Base-by-base conservation (phyloP, 768 basidiomycete genomes). In the Tricholoma flavovirens region DNA sequence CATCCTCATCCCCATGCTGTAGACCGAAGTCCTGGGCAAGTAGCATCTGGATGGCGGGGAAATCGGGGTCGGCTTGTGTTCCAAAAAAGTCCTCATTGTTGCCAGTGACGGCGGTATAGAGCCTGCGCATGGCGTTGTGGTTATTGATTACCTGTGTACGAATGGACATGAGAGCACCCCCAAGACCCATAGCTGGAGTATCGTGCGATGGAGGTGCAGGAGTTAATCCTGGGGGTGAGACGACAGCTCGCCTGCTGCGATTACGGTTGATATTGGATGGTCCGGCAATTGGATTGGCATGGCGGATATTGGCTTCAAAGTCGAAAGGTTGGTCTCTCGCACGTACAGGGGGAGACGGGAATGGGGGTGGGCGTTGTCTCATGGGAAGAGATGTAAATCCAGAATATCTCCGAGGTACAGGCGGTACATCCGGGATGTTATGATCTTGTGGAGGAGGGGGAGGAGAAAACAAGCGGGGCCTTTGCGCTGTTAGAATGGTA, bases 141-240 rank as follows among this genome's bases (percentile, higher is more conserved):
- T 40, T 55, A 14, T 62, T 65, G 26, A 51, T 29, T 35, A 58
- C 59, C 11, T 67, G 65, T 1, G 63, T 63, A 43, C 68, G 67
- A 30, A 66, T 53, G 9, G 84, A 74, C 5, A 87, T 69, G 3
- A 87, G 61, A 2, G 82, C 86, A 19, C 87, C 87, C 7, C 87
- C 87, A 21, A 88, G 67, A 12, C 83, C 83, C 76, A 88, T 81
- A 6, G 73, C 58, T 17, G 87, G 87, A 3, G 76, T 69, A 57
- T 83, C 83, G 43, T 83, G 83, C 4, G 79, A 77, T 22, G 74
- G 68, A 2, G 79, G 77, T 22, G 77, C 73, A 4, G 71, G 66
- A 1, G 64, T 64, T 1, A 63, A 61, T 2, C 70, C 66, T 17
- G 59, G 68, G 15, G 65, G 62, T 21, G 64, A 53, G n/a, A 60